A percentile compares a stretch with the other conserved stretches of the same genome.
These are phyloP conservation scores for Pinus taeda DNA, from an alignment of 75 land plant species.

Conservation along the genomic window DNA sequence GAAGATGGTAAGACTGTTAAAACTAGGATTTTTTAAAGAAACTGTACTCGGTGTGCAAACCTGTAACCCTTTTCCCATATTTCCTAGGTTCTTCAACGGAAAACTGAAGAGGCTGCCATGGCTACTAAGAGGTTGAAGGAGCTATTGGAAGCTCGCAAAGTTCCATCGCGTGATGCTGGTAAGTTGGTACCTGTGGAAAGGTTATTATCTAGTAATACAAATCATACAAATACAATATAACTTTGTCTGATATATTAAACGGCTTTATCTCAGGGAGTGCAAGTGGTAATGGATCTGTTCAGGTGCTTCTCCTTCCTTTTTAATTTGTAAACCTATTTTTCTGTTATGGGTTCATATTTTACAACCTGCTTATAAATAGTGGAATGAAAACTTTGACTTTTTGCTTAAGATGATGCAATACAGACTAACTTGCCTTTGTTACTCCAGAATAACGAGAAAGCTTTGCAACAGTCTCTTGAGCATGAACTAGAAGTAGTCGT, in stretches of 20 bases:
- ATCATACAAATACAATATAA: neutral
- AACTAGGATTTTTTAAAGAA: neutral
- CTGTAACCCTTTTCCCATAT: neutral
- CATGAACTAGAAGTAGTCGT: conserved; percentile 89
- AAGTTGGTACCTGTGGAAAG: neutral
- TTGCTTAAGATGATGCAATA: neutral
- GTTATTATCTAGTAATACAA: neutral
- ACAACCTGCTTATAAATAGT: neutral
- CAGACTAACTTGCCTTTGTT: neutral
- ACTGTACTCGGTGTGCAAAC: neutral
- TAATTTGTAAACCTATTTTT: neutral
- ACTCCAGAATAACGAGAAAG: conserved; percentile 53
- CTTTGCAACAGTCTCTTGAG: conserved; percentile 62
- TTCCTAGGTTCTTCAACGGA: conserved; percentile 87
- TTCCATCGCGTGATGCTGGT: conserved; percentile 47
- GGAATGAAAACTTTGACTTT: neutral
- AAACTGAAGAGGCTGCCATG: conserved; percentile 92
- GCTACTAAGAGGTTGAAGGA: conserved; percentile 92
- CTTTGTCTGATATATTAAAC: neutral
- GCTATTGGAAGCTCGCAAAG: conserved; percentile 74
- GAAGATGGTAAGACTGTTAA: conserved; percentile 63
- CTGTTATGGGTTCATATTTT: neutral
- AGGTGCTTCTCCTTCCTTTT: neutral
- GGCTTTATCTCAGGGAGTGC: neutral
- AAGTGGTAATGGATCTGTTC: neutral